A percentile compares a stretch with the other conserved stretches of the same genome.
Evolutionary conservation across 345 rosid species (phyloP).

Genomic region (Salix exigua): DNA sequence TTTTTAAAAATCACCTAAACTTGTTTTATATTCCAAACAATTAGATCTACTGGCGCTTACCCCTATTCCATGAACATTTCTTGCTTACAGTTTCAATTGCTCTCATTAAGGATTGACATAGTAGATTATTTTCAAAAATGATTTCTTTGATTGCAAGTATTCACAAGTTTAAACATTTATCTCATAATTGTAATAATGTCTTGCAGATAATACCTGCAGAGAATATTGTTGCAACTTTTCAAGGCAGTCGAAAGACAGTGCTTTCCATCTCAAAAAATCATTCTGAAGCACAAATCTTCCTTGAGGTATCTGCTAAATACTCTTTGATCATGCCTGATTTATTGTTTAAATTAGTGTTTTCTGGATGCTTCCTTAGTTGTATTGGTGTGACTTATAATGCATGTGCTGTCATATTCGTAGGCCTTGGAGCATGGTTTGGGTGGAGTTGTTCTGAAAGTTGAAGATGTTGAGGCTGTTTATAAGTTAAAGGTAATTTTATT

Average conservation of each 20-base stretch:
- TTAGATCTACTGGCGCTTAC: background rate
- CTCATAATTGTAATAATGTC: background rate
- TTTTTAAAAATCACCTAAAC: background rate
- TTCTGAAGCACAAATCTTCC: conserved; percentile 61
- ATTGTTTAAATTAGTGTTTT: background rate
- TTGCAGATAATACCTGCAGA: conserved; percentile 79
- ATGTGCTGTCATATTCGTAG: conserved; percentile 20
- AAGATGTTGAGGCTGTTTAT: conserved; percentile 57
- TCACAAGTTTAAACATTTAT: background rate
- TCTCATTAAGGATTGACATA: background rate
- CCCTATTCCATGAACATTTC: background rate
- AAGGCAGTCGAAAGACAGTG: conserved; percentile 67
- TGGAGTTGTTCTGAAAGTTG: conserved; percentile 63
- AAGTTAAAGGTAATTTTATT: conserved; percentile 54
- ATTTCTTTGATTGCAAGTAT: background rate
- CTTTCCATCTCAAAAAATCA: conserved; percentile 62
- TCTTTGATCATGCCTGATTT: background rate
- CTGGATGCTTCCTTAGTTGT: conserved; percentile 4
- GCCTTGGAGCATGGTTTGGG: conserved; percentile 86
- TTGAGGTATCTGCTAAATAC: conserved; percentile 47
- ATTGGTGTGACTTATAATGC: background rate
- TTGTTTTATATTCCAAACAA: background rate
- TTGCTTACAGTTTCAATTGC: background rate
- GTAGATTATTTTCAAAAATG: background rate
- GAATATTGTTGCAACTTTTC: conserved; percentile 76